phyloP scores from a whole-genome alignment of 1,139 yeast genomes.

The Suhomyces maxii region DNA sequence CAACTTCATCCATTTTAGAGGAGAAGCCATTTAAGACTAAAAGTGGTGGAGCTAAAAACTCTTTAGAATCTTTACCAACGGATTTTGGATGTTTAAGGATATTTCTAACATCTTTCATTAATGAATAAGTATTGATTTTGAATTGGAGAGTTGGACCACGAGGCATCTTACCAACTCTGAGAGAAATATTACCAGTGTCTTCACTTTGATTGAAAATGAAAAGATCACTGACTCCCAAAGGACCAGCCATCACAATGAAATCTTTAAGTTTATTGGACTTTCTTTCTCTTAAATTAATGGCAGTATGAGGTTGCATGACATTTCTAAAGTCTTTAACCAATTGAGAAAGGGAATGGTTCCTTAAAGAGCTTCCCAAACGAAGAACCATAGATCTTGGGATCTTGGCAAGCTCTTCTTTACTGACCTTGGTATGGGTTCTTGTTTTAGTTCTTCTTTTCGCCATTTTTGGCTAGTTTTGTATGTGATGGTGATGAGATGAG shows the following conservation, averaged over 20 bases:
- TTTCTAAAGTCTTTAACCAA: constrained; percentile 84
- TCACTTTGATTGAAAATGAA: constrained; percentile 83
- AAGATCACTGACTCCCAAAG: constrained; percentile 87
- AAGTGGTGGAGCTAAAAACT: constrained; percentile 78
- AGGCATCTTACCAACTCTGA: constrained; percentile 85
- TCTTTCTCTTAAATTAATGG: constrained; percentile 81
- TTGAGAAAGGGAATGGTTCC: constrained; percentile 79
- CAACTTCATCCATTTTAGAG: constrained; percentile 52
- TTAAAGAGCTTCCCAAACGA: constrained; percentile 75
- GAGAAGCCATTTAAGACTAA: constrained; percentile 86
- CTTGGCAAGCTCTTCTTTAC: constrained; percentile 67
- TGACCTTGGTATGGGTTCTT: constrained; percentile 76
- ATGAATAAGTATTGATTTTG: constrained; percentile 70
- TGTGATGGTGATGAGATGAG: neutral
- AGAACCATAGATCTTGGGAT: constrained; percentile 94
- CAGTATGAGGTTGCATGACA: constrained; percentile 97
- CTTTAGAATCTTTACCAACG: constrained; percentile 60
- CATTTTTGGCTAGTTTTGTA: constrained; percentile 21
- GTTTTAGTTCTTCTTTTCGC: constrained; percentile 59
- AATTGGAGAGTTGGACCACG: constrained; percentile 93
- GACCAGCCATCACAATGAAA: constrained; percentile 96
- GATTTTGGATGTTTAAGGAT: constrained; percentile 71
- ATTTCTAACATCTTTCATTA: constrained; percentile 77
- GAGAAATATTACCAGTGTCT: constrained; percentile 73
- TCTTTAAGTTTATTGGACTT: constrained; percentile 85